A percentile compares a stretch with the other conserved stretches of the same genome.
Evolutionary conservation across 2,329 filamentous ascomycete genomes (phyloP).

Genomic region (Dactylellina cionopaga): DNA sequence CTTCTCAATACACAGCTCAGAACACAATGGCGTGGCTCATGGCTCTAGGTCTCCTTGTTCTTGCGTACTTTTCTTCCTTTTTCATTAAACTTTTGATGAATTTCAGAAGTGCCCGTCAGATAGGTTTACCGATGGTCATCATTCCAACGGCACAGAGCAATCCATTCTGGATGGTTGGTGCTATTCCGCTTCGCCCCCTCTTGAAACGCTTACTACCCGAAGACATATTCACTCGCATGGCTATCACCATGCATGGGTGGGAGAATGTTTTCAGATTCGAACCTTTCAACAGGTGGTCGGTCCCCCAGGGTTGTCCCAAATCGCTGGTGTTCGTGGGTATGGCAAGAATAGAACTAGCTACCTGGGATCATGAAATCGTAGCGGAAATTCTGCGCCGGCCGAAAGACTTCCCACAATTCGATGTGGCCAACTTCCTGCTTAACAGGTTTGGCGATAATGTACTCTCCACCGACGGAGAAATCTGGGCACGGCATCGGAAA

Average conservation of each 20-base stretch:
- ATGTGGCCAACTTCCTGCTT: slow-evolving; percentile 57
- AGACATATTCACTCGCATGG: slow-evolving; percentile 10
- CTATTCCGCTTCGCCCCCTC: slow-evolving; percentile 9
- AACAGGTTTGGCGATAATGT: slow-evolving; percentile 60
- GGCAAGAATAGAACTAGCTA: slow-evolving; percentile 20
- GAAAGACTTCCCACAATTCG: slow-evolving; percentile 60
- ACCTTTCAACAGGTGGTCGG: slow-evolving; percentile 9
- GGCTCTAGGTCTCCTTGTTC: not conserved
- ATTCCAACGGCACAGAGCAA: slow-evolving; percentile 15
- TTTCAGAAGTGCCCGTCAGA: slow-evolving; percentile 7
- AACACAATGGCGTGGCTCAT: not conserved
- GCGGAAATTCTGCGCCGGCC: slow-evolving; percentile 58
- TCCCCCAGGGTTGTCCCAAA: slow-evolving; percentile 13
- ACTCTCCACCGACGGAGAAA: slow-evolving; percentile 57
- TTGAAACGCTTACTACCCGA: slow-evolving; percentile 18
- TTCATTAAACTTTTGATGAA: slow-evolving; percentile 10
- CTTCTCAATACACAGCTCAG: no score
- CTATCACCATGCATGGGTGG: slow-evolving; percentile 27
- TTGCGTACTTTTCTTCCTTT: not conserved
- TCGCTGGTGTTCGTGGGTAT: slow-evolving; percentile 18
- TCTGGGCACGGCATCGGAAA: slow-evolving; percentile 58
- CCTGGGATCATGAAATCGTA: slow-evolving; percentile 31
- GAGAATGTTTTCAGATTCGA: slow-evolving; percentile 24
- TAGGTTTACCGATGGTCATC: slow-evolving; percentile 9
- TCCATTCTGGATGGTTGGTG: slow-evolving; percentile 23